Conservation (phyloP, 176 grass and related monocot genomes). For the Melocanna baccifera region DNA sequence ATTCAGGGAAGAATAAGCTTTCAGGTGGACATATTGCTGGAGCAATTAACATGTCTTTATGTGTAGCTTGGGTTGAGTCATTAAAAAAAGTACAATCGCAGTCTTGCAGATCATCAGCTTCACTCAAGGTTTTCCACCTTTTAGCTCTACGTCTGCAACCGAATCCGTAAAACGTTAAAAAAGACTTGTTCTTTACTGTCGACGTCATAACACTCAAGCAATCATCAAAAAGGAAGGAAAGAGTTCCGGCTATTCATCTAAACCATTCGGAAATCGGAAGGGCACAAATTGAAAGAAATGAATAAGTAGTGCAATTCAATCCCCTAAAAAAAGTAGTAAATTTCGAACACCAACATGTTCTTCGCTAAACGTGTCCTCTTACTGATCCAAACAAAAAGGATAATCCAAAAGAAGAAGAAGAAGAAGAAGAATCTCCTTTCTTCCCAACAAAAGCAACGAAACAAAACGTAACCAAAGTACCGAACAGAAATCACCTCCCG, state of each 20-base stretch:
- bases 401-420: no score
- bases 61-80: neutral
- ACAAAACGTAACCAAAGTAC: neutral
- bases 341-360: neutral
- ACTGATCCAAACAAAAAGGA: neutral
- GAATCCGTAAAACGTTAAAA: neutral
- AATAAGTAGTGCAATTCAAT: neutral
- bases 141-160: neutral
- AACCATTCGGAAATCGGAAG: neutral
- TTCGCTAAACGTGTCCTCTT: neutral
- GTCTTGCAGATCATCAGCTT: neutral
- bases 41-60: neutral
- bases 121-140: neutral
- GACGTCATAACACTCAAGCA: neutral
- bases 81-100: neutral
- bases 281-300: neutral
- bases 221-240: neutral
- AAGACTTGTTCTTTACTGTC: neutral
- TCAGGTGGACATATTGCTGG: neutral
- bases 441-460: neutral
- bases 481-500: neutral
- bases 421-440: neutral
- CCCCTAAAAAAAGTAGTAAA: neutral
- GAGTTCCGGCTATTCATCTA: neutral
- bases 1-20: neutral